Evolutionary conservation across 495 filamentous ascomycete genomes (phyloP).

Genomic region (Neurospora pannonica): DNA sequence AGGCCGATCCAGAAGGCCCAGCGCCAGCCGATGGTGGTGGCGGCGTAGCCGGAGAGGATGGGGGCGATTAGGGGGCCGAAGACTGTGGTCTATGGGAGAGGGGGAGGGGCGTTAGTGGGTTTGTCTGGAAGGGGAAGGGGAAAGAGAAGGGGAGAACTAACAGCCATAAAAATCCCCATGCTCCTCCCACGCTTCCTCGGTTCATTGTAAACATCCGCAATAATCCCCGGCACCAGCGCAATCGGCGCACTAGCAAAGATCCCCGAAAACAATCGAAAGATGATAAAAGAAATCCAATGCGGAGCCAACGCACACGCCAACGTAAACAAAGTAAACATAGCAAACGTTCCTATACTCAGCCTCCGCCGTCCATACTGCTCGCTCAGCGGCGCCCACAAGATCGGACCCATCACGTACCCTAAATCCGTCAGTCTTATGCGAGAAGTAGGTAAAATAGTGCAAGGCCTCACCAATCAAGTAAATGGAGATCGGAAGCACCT

Average conservation of each 20-base stretch:
- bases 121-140: neutral
- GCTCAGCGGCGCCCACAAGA: constrained; percentile 60
- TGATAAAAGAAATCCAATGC: constrained; percentile 53
- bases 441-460: neutral
- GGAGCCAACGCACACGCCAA: constrained; percentile 62
- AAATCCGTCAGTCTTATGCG: neutral
- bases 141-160: constrained; percentile 29
- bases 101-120: neutral
- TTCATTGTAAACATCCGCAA: constrained; percentile 57
- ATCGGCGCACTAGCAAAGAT: constrained; percentile 58
- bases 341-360: constrained; percentile 52
- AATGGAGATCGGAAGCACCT: constrained; percentile 67
- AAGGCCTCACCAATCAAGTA: constrained; percentile 48
- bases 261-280: constrained; percentile 61
- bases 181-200: constrained; percentile 53
- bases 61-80: constrained; percentile 60
- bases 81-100: constrained; percentile 42
- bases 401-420: constrained; percentile 30
- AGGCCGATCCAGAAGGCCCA: constrained; percentile 57
- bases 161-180: constrained; percentile 61
- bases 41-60: constrained; percentile 55
- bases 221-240: constrained; percentile 60
- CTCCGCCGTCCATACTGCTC: constrained; percentile 60
- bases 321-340: constrained; percentile 55
- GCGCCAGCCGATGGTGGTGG: constrained; percentile 50